Conservation (phyloP, 148 eudicot genomes). For the Rheum nobile region DNA sequence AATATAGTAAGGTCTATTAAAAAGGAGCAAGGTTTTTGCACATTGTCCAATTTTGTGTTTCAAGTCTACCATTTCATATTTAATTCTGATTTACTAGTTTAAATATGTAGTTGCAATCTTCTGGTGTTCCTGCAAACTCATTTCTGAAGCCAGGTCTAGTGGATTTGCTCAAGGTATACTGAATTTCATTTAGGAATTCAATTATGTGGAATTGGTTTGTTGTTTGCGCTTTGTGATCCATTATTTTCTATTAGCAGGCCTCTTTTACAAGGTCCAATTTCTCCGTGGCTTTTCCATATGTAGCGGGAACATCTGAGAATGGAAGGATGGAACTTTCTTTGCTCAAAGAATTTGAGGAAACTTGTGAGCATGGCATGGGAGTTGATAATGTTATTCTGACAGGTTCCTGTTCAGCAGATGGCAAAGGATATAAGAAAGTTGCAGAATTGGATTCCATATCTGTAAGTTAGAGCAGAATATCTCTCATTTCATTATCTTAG, state of each 20-base stretch:
- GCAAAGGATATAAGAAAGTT: slow-evolving; percentile 39
- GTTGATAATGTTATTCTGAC: slow-evolving; percentile 40
- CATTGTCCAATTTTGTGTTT: neutral
- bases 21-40: neutral
- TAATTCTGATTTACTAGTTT: neutral
- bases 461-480: slow-evolving; percentile 1
- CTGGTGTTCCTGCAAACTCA: slow-evolving; percentile 23
- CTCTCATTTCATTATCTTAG: neutral
- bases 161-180: slow-evolving; percentile 64
- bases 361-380: slow-evolving; percentile 49
- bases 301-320: slow-evolving; percentile 39
- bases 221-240: neutral
- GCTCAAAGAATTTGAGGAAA: slow-evolving; percentile 51
- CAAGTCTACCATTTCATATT: neutral
- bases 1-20: neutral
- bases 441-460: slow-evolving; percentile 25
- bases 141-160: slow-evolving; percentile 19
- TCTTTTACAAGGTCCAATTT: slow-evolving; percentile 62
- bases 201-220: neutral
- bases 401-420: slow-evolving; percentile 64
- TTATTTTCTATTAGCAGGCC: slow-evolving; percentile 25
- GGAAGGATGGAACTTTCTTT: slow-evolving; percentile 51
- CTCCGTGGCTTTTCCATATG: slow-evolving; percentile 82
- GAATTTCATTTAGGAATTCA: neutral
- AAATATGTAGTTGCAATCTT: slow-evolving; percentile 43